Percentiles rank a stretch among this genome's conserved stretches.
Conservation (phyloP, 108 stramenopile species). For the Cyclostephanos tholiformis region DNA sequence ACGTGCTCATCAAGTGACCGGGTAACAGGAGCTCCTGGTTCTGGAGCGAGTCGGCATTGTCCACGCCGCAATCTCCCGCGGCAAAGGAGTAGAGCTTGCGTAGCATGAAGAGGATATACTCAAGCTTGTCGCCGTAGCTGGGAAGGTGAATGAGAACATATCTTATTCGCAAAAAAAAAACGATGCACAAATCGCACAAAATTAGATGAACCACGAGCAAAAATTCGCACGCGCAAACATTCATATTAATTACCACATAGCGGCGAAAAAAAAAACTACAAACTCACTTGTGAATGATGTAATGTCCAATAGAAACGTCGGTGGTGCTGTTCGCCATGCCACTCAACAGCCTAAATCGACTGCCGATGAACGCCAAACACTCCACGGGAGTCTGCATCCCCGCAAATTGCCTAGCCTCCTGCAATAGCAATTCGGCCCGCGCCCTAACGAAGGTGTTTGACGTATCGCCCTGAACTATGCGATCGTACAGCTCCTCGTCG, state of each 20-base stretch:
- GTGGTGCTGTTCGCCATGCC: constrained; percentile 64
- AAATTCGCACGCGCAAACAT: neutral
- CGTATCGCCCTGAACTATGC: constrained; percentile 86
- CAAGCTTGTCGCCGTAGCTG: constrained; percentile 89
- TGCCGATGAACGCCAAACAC: constrained; percentile 90
- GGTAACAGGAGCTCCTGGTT: constrained; percentile 96
- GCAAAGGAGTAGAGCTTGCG: constrained; percentile 96
- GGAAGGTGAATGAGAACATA: constrained; percentile 88
- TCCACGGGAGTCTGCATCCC: constrained; percentile 87
- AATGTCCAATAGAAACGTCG: constrained; percentile 90
- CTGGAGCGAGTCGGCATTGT: constrained; percentile 95
- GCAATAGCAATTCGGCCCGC: constrained; percentile 90
- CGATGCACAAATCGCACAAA: neutral
- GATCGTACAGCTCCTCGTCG: constrained; percentile 89
- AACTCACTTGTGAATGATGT: constrained; percentile 83
- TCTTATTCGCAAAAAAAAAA: constrained; percentile 6
- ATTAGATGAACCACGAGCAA: too few relatives aligned
- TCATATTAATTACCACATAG: too few relatives aligned
- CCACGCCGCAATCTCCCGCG: constrained; percentile 91
- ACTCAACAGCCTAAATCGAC: constrained; percentile 87
- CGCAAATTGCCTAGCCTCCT: constrained; percentile 82
- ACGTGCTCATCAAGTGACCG: constrained; percentile 87
- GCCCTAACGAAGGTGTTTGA: constrained; percentile 91
- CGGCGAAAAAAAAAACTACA: neutral
- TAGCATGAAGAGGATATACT: constrained; percentile 84